phyloP scores from a whole-genome alignment of 2,329 filamentous ascomycete species.

The Trichoderma aggressivum region DNA sequence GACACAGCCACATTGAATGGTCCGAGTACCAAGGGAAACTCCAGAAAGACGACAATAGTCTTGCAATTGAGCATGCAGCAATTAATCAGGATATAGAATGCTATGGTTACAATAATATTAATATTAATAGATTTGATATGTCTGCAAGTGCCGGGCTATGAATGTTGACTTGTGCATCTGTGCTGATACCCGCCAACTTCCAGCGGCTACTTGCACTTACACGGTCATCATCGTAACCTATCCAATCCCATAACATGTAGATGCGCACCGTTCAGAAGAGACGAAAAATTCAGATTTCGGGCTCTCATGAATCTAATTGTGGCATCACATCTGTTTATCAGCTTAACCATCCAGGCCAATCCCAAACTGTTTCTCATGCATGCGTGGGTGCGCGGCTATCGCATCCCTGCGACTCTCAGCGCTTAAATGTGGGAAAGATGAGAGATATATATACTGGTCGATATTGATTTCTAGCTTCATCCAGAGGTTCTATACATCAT shows the following conservation, averaged over 20 bases:
- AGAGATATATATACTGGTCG: not conserved
- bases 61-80: not conserved
- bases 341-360: rapidly evolving
- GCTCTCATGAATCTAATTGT: not conserved
- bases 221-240: not conserved
- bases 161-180: not conserved
- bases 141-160: not conserved
- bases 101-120: not conserved
- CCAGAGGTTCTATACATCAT: no score
- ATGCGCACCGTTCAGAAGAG: not conserved
- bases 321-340: not conserved
- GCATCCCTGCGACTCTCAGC: not conserved
- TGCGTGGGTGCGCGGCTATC: not conserved
- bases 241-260: not conserved
- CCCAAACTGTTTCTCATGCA: not conserved
- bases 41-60: not conserved
- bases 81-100: not conserved
- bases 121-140: not conserved
- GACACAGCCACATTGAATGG: not conserved
- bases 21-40: not conserved
- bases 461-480: not conserved
- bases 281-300: not conserved
- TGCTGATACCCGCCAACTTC: no score
- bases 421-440: not conserved
- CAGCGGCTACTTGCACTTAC: not conserved